Conservation (phyloP, 768 basidiomycete genomes). For the Kwoniella heveanensis region DNA sequence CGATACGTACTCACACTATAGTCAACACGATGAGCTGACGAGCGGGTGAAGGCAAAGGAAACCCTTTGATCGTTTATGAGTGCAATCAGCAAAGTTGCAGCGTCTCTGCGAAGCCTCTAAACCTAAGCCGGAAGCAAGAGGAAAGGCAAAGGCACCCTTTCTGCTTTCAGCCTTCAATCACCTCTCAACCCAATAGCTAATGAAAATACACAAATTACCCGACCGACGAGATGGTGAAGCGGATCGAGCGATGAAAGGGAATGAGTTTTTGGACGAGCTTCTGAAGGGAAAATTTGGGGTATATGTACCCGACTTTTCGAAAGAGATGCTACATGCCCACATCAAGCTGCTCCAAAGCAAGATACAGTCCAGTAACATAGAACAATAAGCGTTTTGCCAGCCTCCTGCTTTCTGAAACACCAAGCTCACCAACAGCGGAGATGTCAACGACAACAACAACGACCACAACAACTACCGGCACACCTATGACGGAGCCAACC, state of each 20-base stretch:
- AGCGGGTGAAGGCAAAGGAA: neutral
- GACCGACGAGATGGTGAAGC: conserved; percentile 3
- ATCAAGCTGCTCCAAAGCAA: neutral
- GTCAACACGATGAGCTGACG: too few species aligned
- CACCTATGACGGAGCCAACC: conserved; percentile 9
- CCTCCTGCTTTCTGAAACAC: neutral
- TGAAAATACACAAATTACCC: neutral
- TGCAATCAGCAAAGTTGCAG: too few species aligned
- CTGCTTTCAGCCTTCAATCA: conserved; percentile 18
- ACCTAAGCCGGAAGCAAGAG: too few species aligned
- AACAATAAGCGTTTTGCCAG: conserved; percentile 5
- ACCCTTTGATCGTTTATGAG: neutral
- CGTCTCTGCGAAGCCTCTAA: too few species aligned
- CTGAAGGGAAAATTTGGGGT: conserved; percentile 6
- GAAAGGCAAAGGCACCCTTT: neutral
- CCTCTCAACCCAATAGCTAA: too few species aligned
- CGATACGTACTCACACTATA: too few species aligned
- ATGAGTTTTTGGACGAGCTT: neutral
- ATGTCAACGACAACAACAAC: neutral
- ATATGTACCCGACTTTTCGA: neutral
- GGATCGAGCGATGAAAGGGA: conserved; percentile 11
- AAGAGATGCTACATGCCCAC: neutral
- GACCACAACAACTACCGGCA: too few species aligned
- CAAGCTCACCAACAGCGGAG: neutral
- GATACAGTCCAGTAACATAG: neutral